Base-by-base conservation (phyloP, 139 green algal genomes). In the Tetratostichococcus sp. region DNA sequence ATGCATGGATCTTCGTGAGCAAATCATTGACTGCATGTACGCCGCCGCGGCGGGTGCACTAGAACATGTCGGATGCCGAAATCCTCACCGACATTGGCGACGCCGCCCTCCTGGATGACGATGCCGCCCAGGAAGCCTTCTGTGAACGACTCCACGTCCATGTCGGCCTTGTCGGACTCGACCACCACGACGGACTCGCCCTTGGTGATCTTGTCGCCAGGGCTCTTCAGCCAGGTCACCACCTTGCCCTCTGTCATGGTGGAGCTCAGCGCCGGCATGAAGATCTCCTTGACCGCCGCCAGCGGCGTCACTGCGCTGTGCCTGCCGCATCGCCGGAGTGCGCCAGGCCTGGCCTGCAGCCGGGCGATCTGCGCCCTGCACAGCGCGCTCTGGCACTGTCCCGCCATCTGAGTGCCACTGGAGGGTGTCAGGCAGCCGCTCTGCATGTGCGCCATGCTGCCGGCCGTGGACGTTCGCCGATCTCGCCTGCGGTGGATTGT, bases 131-230 rank as follows among this genome's bases (percentile, higher is more conserved):
- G 82, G 77, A 93, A 93, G 50, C 95, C 95, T 28, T 96, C 90
- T 26, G 86, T 86, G 83, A 98, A 98, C 30, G 91, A 95, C 84
- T 99, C 96, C 1, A 98, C 96, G 77, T 98, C 94, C 95, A 99
- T 99, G 77, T 98, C 95, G 21, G 95, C 96, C 85, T 99, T 99
- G 86, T 99, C 96, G 11, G 90, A 97, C 88, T 98, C 95, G 26
- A 98, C 94, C 4, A 99, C 96, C n/a, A 99, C 93, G 25, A 99
- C 86, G 32, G 87, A 79, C 88, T 98, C 91, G 69, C 93, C 93
- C 80, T 96, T 96, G 34, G 35, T 85, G 30, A 99, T 87, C 75
- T 90, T 93, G 81, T 99, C 95, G 62, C 95, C 95, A 11, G 92
- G 88, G 28, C 70, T 75, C 87, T 98, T 98, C 11, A 97, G 84